Conservation (phyloP, 202 grass and related monocot genomes). For the Musa balbisiana region DNA sequence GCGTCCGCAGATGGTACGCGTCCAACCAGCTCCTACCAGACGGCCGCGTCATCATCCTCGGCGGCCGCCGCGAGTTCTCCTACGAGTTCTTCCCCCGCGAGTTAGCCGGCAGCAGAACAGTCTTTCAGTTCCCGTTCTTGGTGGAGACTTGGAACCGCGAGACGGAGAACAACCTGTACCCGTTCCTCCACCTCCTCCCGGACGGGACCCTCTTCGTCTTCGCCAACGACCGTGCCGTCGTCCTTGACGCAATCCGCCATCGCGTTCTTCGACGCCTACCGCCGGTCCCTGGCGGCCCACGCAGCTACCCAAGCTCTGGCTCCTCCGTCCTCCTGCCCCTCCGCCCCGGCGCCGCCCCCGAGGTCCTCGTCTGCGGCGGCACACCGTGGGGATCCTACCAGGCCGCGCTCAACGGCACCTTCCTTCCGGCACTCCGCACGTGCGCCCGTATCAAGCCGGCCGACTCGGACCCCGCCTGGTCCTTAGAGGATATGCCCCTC, state of each 20-base stretch:
- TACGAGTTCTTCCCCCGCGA: slow-evolving; percentile 61
- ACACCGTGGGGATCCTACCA: slow-evolving; percentile 45
- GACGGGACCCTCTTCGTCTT: slow-evolving; percentile 69
- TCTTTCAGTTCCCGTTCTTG: slow-evolving; percentile 60
- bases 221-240: slow-evolving; percentile 58
- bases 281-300: slow-evolving; percentile 29
- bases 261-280: slow-evolving; percentile 39
- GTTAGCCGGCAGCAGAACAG: background rate
- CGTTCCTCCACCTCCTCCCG: slow-evolving; percentile 85
- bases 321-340: slow-evolving; percentile 73
- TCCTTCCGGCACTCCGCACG: slow-evolving; percentile 36
- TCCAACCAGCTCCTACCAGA: slow-evolving; percentile 55
- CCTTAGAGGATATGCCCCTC: slow-evolving; percentile 64
- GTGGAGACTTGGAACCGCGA: slow-evolving; percentile 57
- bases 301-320: slow-evolving; percentile 60
- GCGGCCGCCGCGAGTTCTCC: slow-evolving; percentile 63
- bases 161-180: slow-evolving; percentile 77
- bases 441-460: slow-evolving; percentile 54
- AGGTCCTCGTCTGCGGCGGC: slow-evolving; percentile 72
- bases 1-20: slow-evolving; percentile 57
- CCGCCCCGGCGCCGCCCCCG: slow-evolving; percentile 1
- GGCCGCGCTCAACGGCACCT: slow-evolving; percentile 39
- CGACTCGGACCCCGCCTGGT: slow-evolving; percentile 42
- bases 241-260: slow-evolving; percentile 46
- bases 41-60: slow-evolving; percentile 58